A percentile compares a stretch with the other conserved stretches of the same genome.
Evolutionary conservation across 768 basidiomycete genomes (phyloP).

Genomic region (Thelephora ganbajun): DNA sequence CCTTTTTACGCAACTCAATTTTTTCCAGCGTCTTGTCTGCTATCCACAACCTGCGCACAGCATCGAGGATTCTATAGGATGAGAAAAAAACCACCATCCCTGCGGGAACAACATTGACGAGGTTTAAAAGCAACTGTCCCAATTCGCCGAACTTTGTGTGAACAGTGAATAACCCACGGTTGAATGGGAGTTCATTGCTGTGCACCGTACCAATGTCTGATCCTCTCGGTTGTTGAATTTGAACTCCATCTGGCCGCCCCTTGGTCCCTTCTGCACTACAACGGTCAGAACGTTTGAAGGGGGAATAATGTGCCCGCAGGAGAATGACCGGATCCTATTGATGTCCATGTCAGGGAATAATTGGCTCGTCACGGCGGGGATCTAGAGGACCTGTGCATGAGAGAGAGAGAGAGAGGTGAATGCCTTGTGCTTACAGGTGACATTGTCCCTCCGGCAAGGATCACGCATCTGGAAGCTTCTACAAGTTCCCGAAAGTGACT

Average conservation of each 20-base stretch:
- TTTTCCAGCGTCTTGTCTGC: conserved; percentile 46
- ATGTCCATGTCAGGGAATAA: conserved; percentile 54
- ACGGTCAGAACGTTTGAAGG: conserved; percentile 61
- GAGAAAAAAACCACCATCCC: conserved; percentile 94
- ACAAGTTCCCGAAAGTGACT: conserved; percentile 78
- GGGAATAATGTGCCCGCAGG: conserved; percentile 89
- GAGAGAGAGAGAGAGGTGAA: background rate
- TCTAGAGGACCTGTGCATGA: conserved; percentile 28
- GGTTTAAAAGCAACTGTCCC: conserved; percentile 73
- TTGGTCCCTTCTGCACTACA: conserved; percentile 61
- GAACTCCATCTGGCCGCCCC: conserved; percentile 64
- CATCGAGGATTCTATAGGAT: conserved; percentile 72
- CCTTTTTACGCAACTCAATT: conserved; percentile 63
- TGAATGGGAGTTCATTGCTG: background rate
- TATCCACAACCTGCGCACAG: conserved; percentile 53
- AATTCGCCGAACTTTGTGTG: conserved; percentile 43
- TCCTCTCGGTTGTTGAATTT: conserved; percentile 66
- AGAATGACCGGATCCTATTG: conserved; percentile 62
- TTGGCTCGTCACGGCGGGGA: conserved; percentile 75
- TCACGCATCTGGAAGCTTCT: conserved; percentile 65
- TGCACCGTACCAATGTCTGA: conserved; percentile 32
- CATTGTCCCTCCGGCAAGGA: conserved; percentile 97
- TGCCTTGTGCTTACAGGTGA: conserved; percentile 55
- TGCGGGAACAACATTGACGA: conserved; percentile 62
- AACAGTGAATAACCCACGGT: background rate